Percentiles rank a stretch among this genome's conserved stretches.
Conservation (phyloP, 2,329 filamentous ascomycete genomes). For the Colletotrichum destructivum region DNA sequence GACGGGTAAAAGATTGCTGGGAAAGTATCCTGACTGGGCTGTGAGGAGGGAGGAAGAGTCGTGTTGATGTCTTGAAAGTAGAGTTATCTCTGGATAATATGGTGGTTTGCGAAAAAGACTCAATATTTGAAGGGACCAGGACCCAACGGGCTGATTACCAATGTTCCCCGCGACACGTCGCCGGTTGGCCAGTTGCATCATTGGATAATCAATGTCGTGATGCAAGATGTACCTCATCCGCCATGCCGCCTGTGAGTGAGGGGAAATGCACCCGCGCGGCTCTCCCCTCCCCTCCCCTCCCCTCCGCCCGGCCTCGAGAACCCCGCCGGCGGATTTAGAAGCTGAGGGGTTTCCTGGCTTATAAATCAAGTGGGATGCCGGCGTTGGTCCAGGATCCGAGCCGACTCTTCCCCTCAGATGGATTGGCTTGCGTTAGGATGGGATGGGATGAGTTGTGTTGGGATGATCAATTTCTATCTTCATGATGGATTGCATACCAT, state of each 20-base stretch:
- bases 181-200: conserved; percentile 10
- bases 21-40: background rate
- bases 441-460: too few species aligned
- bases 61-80: background rate
- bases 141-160: conserved; percentile 25
- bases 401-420: background rate
- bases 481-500: too few species aligned
- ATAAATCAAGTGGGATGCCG: conserved; percentile 14
- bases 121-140: background rate
- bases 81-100: too few species aligned
- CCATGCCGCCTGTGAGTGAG: background rate
- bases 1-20: too few species aligned
- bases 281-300: background rate
- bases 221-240: conserved; percentile 3
- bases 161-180: background rate
- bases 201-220: conserved; percentile 30
- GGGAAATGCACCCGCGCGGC: background rate
- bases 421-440: too few species aligned
- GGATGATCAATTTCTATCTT: too few species aligned
- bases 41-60: too few species aligned
- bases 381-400: background rate
- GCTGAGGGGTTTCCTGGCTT: conserved; percentile 3
- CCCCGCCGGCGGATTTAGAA: background rate
- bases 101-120: background rate
- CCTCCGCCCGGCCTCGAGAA: background rate